Percentiles rank a stretch among this genome's conserved stretches.
Evolutionary conservation across 306 rosid species (phyloP).

Genomic region (Dalbergia oliveri): DNA sequence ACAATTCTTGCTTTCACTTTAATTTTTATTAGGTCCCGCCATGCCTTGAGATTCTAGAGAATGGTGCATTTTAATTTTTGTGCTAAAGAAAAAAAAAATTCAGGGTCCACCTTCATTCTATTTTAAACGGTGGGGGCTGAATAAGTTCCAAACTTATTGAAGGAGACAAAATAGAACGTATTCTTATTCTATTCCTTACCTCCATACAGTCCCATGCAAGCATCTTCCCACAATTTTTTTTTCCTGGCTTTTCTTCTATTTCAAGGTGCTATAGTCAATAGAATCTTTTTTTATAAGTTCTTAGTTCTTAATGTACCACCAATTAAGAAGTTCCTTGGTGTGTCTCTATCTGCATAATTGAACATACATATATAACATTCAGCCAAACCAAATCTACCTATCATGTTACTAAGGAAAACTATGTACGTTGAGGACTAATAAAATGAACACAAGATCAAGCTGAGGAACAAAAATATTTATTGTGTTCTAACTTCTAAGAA

Average conservation of each 20-base stretch:
- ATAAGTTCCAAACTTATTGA: slow-evolving; percentile 84
- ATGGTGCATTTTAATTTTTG: slow-evolving; percentile 45
- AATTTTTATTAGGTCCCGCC: slow-evolving; percentile 42
- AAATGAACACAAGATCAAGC: slow-evolving; percentile 43
- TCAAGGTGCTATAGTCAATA: slow-evolving; percentile 65
- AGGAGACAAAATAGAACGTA: slow-evolving; percentile 79
- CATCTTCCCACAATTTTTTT: slow-evolving; percentile 50
- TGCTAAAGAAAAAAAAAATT: slow-evolving; percentile 55
- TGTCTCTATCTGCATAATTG: slow-evolving; percentile 49
- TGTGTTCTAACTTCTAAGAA: slow-evolving; percentile 52
- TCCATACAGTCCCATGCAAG: slow-evolving; percentile 63
- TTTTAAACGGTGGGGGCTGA: slow-evolving; percentile 58
- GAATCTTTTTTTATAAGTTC: slow-evolving; percentile 61
- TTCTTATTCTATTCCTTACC: slow-evolving; percentile 79
- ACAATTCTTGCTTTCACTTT: slow-evolving; percentile 49
- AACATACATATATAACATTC: slow-evolving; percentile 21
- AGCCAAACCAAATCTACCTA: slow-evolving; percentile 34
- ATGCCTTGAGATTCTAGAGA: slow-evolving; percentile 49
- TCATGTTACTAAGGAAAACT: slow-evolving; percentile 15
- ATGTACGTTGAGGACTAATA: slow-evolving; percentile 39
- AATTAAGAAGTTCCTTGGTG: slow-evolving; percentile 39
- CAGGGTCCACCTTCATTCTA: slow-evolving; percentile 54
- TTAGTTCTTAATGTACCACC: slow-evolving; percentile 32
- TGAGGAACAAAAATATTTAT: slow-evolving; percentile 31
- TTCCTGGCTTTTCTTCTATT: slow-evolving; percentile 40